Evolutionary conservation across 2,329 filamentous ascomycete species (phyloP).

Genomic region (Sporothrix brunneoviolacea): DNA sequence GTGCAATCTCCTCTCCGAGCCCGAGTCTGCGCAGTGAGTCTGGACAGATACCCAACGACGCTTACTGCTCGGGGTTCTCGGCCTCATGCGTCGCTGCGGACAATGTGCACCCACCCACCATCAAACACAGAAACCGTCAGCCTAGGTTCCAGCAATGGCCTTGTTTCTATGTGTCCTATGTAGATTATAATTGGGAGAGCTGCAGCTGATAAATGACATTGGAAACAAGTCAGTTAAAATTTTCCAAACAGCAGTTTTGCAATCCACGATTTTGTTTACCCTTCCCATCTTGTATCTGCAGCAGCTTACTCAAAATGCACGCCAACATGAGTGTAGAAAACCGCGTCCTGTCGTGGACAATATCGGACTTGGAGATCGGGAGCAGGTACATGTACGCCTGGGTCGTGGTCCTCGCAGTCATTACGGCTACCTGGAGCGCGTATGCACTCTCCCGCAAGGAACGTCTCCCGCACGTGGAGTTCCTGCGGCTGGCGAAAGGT

Average conservation of each 20-base stretch:
- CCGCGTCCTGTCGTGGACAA: neutral
- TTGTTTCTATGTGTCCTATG: too few species aligned
- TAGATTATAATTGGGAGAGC: too few species aligned
- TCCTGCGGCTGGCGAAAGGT: neutral
- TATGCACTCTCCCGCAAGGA: neutral
- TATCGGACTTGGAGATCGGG: neutral
- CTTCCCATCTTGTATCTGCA: neutral
- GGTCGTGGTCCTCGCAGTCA: neutral
- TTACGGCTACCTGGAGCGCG: neutral
- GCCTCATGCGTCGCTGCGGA: too few species aligned
- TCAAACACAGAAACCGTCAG: too few species aligned
- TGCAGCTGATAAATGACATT: too few species aligned
- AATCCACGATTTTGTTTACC: neutral
- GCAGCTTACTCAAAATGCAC: neutral
- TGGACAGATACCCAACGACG: too few species aligned
- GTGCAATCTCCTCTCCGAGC: neutral
- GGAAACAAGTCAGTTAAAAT: too few species aligned
- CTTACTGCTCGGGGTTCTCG: too few species aligned
- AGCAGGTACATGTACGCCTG: slow-evolving; percentile 1
- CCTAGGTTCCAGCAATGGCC: too few species aligned
- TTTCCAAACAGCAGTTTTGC: neutral
- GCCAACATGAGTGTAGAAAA: neutral
- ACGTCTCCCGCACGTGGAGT: slow-evolving; percentile 3
- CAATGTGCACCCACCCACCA: too few species aligned
- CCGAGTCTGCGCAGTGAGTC: neutral